These are phyloP conservation scores for Heliamphora pulchella DNA, from an alignment of 179 eudicot species.

Conservation along the genomic window DNA sequence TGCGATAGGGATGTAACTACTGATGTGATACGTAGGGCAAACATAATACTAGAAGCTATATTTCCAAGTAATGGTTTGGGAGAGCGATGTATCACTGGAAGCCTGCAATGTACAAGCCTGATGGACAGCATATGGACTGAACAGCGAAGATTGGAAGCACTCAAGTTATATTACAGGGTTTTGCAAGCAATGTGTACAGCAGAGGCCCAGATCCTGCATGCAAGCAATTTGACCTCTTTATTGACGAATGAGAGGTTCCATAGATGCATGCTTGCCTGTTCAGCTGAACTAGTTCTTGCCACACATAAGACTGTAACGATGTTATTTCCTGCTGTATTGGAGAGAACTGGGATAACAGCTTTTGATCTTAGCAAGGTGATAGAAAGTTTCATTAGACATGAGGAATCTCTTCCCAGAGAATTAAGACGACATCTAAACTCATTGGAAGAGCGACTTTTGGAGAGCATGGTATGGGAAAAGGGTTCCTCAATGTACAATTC, in stretches of 20 bases:
- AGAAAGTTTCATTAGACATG: conserved; percentile 93
- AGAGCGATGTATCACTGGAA: conserved; percentile 45
- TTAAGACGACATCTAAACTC: conserved; percentile 85
- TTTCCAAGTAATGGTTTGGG: conserved; percentile 80
- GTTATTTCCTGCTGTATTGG: conserved; percentile 95
- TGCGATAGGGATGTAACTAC: conserved; percentile 71
- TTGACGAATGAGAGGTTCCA: conserved; percentile 94
- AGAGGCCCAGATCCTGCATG: conserved; percentile 65
- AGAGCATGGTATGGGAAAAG: conserved; percentile 99
- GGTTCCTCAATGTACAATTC: conserved; percentile 99
- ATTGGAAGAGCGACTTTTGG: conserved; percentile 84
- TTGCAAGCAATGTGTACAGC: conserved; percentile 86
- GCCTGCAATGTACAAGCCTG: conserved; percentile 57
- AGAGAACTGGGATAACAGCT: conserved; percentile 94
- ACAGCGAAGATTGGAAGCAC: conserved; percentile 73
- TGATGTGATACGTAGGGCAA: conserved; percentile 73
- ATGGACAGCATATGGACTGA: conserved; percentile 94
- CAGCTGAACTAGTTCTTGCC: conserved; percentile 96
- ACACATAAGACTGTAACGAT: conserved; percentile 92
- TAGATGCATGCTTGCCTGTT: conserved; percentile 97
- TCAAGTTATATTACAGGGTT: conserved; percentile 83
- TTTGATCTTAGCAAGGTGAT: conserved; percentile 99
- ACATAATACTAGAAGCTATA: conserved; percentile 82
- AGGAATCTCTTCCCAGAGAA: conserved; percentile 92
- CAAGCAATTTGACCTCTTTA: conserved; percentile 71